These are phyloP conservation scores for Trametes sp. DNA, from an alignment of 1,284 basidiomycete species.

Conservation along the genomic window DNA sequence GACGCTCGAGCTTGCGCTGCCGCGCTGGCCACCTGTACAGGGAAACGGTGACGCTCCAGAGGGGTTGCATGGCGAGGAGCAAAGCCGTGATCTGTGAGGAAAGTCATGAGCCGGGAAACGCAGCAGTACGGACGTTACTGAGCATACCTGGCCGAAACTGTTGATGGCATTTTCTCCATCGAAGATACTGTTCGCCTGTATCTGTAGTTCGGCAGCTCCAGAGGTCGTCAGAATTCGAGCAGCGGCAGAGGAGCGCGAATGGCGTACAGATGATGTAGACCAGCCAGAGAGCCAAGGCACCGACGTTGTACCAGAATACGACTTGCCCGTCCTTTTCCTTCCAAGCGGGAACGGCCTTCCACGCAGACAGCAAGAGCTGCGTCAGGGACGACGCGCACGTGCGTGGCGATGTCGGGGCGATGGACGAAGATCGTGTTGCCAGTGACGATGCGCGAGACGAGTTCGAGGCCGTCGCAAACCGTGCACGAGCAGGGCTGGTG, in stretches of 20 bases:
- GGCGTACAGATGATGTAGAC: constrained; percentile 36
- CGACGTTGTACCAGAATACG: constrained; percentile 33
- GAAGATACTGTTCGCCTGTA: constrained; percentile 35
- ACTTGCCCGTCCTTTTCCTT: constrained; percentile 24
- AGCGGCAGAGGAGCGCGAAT: background rate
- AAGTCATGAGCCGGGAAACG: background rate
- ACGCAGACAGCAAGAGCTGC: constrained; percentile 21
- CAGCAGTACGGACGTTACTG: background rate
- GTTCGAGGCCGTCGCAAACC: constrained; percentile 11
- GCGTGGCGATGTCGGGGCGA: background rate
- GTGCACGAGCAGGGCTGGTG: constrained; percentile 33
- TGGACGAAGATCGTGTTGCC: constrained; percentile 7
- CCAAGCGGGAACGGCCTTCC: constrained; percentile 22
- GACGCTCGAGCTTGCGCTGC: constrained; percentile 29
- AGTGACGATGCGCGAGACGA: constrained; percentile 25
- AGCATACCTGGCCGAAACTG: constrained; percentile 40
- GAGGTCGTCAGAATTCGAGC: background rate
- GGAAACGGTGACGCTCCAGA: constrained; percentile 40
- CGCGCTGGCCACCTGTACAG: constrained; percentile 37
- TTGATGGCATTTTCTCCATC: constrained; percentile 38
- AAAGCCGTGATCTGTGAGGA: constrained; percentile 34
- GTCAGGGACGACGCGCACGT: background rate
- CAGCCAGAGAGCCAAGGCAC: constrained; percentile 33
- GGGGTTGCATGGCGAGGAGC: constrained; percentile 37
- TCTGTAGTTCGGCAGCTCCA: constrained; percentile 39